These are phyloP conservation scores for Aspergillus hancockii DNA, from an alignment of 495 filamentous ascomycete species.

Conservation along the genomic window DNA sequence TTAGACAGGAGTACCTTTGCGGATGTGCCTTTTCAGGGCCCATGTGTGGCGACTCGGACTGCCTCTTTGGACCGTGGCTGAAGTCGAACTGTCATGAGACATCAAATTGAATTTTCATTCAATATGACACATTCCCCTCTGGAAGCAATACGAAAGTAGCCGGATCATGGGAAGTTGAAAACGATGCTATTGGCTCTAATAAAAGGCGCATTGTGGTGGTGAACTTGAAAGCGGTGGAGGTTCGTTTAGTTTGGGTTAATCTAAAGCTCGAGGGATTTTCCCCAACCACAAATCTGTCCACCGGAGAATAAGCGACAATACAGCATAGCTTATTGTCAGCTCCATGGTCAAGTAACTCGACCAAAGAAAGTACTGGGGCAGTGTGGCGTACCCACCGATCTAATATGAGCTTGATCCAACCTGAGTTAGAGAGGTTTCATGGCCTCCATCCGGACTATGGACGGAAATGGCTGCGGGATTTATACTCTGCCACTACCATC, in stretches of 20 bases:
- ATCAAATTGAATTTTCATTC: background rate
- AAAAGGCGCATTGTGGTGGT: background rate
- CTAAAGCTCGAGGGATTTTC: constrained; percentile 1
- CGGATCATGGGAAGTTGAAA: background rate
- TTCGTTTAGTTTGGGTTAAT: background rate
- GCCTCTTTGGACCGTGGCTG: background rate
- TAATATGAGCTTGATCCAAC: constrained; percentile 5
- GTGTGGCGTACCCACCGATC: background rate
- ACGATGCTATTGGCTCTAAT: background rate
- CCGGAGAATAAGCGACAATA: constrained; percentile 2
- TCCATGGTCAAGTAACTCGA: background rate
- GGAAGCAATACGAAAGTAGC: background rate
- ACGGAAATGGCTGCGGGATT: constrained; percentile 2
- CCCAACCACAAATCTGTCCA: background rate
- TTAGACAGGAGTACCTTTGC: too few species aligned
- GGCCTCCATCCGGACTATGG: background rate
- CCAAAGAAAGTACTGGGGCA: background rate
- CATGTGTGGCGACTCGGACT: background rate
- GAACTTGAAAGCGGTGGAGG: background rate
- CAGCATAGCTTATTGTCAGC: background rate
- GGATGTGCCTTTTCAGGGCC: background rate
- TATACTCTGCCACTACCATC: background rate
- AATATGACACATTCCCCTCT: background rate
- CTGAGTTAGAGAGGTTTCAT: background rate
- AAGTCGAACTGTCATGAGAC: background rate